Evolutionary conservation across 2,329 filamentous ascomycete species (phyloP).

Genomic region (Colletotrichum echinochloae): DNA sequence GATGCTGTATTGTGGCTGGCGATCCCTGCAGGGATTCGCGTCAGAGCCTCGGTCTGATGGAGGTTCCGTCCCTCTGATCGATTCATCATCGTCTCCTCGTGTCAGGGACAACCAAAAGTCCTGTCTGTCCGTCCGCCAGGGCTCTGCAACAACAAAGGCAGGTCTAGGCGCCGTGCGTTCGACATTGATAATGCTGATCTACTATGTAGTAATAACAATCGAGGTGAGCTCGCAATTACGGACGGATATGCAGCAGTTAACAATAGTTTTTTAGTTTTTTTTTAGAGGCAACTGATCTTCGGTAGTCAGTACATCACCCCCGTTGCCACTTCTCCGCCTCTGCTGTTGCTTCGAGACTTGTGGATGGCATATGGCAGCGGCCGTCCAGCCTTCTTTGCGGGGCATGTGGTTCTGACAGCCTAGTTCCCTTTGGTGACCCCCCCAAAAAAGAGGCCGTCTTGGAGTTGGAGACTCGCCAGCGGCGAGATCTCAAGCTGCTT

Average conservation of each 20-base stretch:
- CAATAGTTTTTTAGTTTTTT: no score
- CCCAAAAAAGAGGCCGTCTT: conserved; percentile 25
- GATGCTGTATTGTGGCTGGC: conserved; percentile 41
- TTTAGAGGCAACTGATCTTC: not conserved
- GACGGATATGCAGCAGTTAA: not conserved
- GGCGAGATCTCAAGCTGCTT: conserved; percentile 36
- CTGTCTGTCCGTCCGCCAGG: conserved; percentile 8
- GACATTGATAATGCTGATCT: not conserved
- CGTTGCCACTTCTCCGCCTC: conserved; percentile 27
- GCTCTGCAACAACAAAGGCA: conserved; percentile 32
- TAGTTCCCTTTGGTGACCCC: conserved; percentile 32
- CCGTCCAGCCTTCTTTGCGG: conserved; percentile 40
- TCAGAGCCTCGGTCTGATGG: conserved; percentile 38
- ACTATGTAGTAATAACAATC: no score
- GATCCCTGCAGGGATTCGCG: conserved; percentile 39
- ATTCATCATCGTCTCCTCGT: conserved; percentile 36
- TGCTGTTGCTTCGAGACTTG: conserved; percentile 10
- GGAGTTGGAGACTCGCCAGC: conserved; percentile 38
- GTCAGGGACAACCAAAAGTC: conserved; percentile 20
- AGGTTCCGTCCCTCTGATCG: conserved; percentile 29
- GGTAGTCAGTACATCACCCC: not conserved
- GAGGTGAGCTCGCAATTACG: not conserved
- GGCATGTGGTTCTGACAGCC: conserved; percentile 38
- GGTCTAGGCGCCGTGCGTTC: conserved; percentile 22
- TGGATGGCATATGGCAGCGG: conserved; percentile 33